A percentile compares a stretch with the other conserved stretches of the same genome.
phyloP scores from a whole-genome alignment of 208 protist species.

The Trypanosoma grayi region DNA sequence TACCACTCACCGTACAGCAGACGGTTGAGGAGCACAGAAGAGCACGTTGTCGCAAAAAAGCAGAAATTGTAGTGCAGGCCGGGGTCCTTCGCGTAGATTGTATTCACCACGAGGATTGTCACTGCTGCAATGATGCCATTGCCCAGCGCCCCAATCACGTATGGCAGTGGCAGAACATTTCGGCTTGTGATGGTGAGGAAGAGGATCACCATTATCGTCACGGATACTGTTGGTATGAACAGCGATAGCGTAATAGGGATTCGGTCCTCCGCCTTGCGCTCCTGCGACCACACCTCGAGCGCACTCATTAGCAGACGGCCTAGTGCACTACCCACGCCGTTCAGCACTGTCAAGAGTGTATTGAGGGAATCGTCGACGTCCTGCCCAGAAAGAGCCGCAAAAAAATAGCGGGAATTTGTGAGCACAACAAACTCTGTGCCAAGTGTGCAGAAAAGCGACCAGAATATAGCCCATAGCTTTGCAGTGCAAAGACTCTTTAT shows the following conservation, averaged over 20 bases:
- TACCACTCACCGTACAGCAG: conserved; percentile 28
- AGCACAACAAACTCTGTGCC: conserved; percentile 24
- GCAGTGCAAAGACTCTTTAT: conserved; percentile 20
- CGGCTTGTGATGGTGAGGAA: conserved; percentile 42
- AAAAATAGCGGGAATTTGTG: conserved; percentile 18
- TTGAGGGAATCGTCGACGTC: conserved; percentile 18
- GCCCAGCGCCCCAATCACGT: conserved; percentile 22
- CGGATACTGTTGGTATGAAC: conserved; percentile 15
- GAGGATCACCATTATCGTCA: conserved; percentile 10
- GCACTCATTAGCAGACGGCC: conserved; percentile 21
- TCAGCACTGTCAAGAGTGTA: conserved; percentile 19
- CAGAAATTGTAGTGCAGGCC: conserved; percentile 38
- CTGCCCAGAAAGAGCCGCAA: conserved; percentile 15
- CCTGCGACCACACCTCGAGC: conserved; percentile 21
- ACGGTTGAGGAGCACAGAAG: conserved; percentile 30
- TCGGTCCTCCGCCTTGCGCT: conserved; percentile 16
- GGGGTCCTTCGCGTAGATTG: conserved; percentile 31
- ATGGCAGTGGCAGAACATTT: conserved; percentile 33
- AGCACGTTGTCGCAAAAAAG: conserved; percentile 25
- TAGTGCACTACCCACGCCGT: conserved; percentile 21
- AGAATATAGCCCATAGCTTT: conserved; percentile 22
- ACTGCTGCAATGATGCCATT: conserved; percentile 27
- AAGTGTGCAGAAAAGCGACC: conserved; percentile 24
- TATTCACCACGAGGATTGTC: conserved; percentile 21
- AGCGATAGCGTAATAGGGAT: conserved; percentile 27